phyloP scores from a whole-genome alignment of 2,329 filamentous ascomycete genomes.

The Botryosphaeria dothidea region DNA sequence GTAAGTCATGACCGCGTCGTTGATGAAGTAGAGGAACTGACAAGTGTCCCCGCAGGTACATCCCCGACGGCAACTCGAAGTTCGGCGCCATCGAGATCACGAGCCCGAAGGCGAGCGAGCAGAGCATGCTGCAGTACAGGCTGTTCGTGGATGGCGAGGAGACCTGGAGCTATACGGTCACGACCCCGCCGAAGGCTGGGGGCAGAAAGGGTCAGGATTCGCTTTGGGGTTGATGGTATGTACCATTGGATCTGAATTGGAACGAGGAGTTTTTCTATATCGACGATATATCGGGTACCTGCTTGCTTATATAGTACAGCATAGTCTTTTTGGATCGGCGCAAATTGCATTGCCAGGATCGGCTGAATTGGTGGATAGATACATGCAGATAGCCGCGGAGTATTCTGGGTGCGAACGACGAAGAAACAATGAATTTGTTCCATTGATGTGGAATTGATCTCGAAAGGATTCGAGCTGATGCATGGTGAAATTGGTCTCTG shows the following conservation, averaged over 20 bases:
- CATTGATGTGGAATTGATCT: neutral
- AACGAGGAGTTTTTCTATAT: too few relatives aligned
- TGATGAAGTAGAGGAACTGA: neutral
- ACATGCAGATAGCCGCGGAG: too few relatives aligned
- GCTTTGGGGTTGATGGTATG: conserved; percentile 46
- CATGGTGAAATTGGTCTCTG: neutral
- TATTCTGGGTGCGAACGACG: too few relatives aligned
- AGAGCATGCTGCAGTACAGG: conserved; percentile 75
- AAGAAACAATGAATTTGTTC: too few relatives aligned
- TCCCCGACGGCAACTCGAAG: conserved; percentile 84
- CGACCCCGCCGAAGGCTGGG: conserved; percentile 42
- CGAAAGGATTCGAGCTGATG: neutral
- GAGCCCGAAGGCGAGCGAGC: conserved; percentile 61
- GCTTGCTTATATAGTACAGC: too few relatives aligned
- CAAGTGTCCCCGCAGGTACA: conserved; percentile 61
- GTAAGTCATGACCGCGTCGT: conserved; percentile 52
- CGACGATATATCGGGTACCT: too few relatives aligned
- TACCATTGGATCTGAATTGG: too few relatives aligned
- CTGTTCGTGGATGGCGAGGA: conserved; percentile 81
- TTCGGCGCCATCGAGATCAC: conserved; percentile 83
- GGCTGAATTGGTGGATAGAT: too few relatives aligned
- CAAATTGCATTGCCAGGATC: too few relatives aligned
- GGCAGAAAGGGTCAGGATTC: conserved; percentile 48
- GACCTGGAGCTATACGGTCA: conserved; percentile 65
- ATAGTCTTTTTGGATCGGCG: too few relatives aligned